Conservation (phyloP, 139 green algal genomes). For the Chlamydomonas eustigma region DNA sequence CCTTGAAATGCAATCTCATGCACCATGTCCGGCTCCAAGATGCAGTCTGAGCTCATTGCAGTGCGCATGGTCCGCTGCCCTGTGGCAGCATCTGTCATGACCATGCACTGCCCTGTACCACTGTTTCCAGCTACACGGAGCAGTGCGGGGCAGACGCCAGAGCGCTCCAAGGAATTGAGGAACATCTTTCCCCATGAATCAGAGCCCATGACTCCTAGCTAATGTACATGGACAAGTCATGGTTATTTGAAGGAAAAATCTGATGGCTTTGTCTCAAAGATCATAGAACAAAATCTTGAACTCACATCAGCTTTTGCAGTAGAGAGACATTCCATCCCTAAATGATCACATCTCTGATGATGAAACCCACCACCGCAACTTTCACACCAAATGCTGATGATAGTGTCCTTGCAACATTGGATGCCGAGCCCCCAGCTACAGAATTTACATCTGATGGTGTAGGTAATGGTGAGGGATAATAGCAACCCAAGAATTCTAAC, state of each 20-base stretch:
- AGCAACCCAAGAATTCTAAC: neutral
- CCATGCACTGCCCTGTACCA: neutral
- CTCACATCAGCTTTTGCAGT: neutral
- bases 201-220: neutral
- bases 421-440: neutral
- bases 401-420: neutral
- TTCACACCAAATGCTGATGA: neutral
- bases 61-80: neutral
- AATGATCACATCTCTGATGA: neutral
- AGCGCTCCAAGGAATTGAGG: neutral
- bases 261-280: neutral
- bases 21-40: neutral
- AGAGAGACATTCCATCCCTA: neutral
- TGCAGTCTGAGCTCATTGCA: neutral
- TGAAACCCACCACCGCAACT: neutral
- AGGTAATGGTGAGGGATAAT: neutral
- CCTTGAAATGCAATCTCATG: neutral
- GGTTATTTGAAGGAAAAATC: too few species aligned
- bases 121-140: neutral
- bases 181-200: neutral
- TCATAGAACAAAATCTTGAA: neutral
- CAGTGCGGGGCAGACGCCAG: neutral
- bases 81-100: neutral
- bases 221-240: neutral
- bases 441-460: neutral